A percentile compares a stretch with the other conserved stretches of the same genome.
phyloP scores from a whole-genome alignment of 2,329 filamentous ascomycete genomes.

The Nemania sp. region DNA sequence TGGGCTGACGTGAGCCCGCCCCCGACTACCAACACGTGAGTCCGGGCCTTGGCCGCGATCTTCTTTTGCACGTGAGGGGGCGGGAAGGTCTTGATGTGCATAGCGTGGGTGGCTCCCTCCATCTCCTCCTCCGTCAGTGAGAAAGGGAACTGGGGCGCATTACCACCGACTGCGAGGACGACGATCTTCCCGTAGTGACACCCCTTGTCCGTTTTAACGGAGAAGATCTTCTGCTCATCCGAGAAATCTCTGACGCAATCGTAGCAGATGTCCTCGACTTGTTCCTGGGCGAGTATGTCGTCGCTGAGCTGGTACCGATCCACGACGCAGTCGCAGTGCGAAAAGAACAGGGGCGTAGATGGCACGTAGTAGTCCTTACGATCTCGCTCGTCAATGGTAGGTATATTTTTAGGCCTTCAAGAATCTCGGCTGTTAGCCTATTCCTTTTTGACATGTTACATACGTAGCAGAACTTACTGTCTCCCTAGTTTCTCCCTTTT shows the following conservation, averaged over 20 bases:
- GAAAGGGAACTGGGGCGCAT: slow-evolving; percentile 56
- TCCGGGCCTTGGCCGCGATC: slow-evolving; percentile 55
- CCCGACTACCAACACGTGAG: slow-evolving; percentile 71
- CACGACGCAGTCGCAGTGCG: slow-evolving; percentile 63
- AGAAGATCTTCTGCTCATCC: slow-evolving; percentile 64
- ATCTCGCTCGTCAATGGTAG: slow-evolving; percentile 66
- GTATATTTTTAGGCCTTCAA: slow-evolving; percentile 49
- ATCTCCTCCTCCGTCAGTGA: slow-evolving; percentile 29
- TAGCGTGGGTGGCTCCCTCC: slow-evolving; percentile 60
- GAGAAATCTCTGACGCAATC: slow-evolving; percentile 51
- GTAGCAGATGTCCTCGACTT: slow-evolving; percentile 65
- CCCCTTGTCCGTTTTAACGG: slow-evolving; percentile 59
- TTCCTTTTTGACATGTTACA: background rate
- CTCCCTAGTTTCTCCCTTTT: slow-evolving; percentile 51
- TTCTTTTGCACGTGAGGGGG: slow-evolving; percentile 56
- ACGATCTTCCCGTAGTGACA: slow-evolving; percentile 64
- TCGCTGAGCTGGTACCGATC: slow-evolving; percentile 62
- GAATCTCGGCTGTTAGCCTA: slow-evolving; percentile 26
- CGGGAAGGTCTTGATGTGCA: slow-evolving; percentile 65
- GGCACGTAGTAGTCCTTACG: slow-evolving; percentile 72
- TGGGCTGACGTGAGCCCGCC: slow-evolving; percentile 80
- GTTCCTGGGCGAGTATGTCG: slow-evolving; percentile 62
- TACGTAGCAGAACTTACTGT: slow-evolving; percentile 44
- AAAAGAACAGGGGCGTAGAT: slow-evolving; percentile 62
- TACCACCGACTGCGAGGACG: slow-evolving; percentile 72